A percentile compares a stretch with the other conserved stretches of the same genome.
Evolutionary conservation across 139 green algal genomes (phyloP).

Genomic region (Bryopsis sp.): DNA sequence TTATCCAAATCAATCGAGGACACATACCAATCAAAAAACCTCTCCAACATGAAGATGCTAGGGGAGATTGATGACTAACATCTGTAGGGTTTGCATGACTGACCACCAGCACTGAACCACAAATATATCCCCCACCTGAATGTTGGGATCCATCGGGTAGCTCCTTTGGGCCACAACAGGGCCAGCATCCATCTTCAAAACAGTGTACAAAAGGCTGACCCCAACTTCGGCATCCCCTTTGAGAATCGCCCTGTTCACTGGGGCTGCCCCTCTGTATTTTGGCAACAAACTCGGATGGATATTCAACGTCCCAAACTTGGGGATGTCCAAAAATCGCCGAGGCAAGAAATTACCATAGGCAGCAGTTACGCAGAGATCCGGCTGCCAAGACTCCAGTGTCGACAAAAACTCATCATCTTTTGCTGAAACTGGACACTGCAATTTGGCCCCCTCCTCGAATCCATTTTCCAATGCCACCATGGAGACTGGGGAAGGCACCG

Average conservation of each 20-base stretch:
- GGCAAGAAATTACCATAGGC: conserved; percentile 97
- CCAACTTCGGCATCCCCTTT: conserved; percentile 55
- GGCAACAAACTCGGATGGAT: conserved; percentile 94
- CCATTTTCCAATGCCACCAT: conserved; percentile 33
- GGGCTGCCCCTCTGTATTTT: conserved; percentile 85
- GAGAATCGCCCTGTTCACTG: conserved; percentile 78
- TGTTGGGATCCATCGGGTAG: conserved; percentile 17
- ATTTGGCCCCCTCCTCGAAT: conserved; percentile 24
- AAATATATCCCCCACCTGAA: conserved; percentile 1
- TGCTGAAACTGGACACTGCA: conserved; percentile 47
- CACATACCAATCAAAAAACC: too few relatives aligned
- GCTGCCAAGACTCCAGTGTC: conserved; percentile 43
- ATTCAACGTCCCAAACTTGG: conserved; percentile 84
- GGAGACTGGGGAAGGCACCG: conserved; percentile 58
- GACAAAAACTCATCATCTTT: conserved; percentile 63
- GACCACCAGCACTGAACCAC: neutral
- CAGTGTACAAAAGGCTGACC: conserved; percentile 88
- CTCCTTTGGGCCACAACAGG: conserved; percentile 70
- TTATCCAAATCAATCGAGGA: too few relatives aligned
- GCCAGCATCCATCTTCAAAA: conserved; percentile 88
- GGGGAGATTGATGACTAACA: neutral
- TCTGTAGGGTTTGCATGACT: neutral
- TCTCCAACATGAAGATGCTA: too few relatives aligned
- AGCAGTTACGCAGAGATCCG: conserved; percentile 90
- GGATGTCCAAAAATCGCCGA: conserved; percentile 77